Base-by-base conservation (phyloP, 1,284 basidiomycete species). In the Ceratorhiza oryzae-sativae region DNA sequence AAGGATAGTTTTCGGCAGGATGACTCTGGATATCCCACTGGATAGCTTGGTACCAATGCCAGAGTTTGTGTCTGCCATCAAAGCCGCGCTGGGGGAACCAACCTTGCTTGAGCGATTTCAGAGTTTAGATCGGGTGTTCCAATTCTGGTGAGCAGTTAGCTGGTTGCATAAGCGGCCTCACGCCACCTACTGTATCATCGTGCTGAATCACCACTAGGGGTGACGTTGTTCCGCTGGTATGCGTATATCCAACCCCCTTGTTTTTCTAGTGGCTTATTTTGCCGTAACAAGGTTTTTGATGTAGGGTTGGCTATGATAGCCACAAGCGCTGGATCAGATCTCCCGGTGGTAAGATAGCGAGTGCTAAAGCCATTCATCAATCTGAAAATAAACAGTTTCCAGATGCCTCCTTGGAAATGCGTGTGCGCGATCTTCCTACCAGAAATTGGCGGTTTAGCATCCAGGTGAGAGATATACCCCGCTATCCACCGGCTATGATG, bases 211-310 rank as follows among this genome's bases (percentile, higher is more conserved):
- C 15, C 27, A 42, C 15, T 10, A 68, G 65, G 65, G 65, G 65
- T 9, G 65, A 68, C 25, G 65, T 68, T 8, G 15, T 68, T 27
- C 51, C 65, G 20, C 36, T 68, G 39, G 65, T 68, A 34, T 4
- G 46, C 41, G 42, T 12, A n/a, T 3, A 9, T 20, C 12, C 32
- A 32, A 45, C 25, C 1, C 4, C 23, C 15, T 12, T 34, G 18
- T 1, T 46, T 15, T 12, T 4, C 34, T 10, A n/a, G 8, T 18
- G 45, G n/a, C n/a, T n/a, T n/a, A n/a, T n/a, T 25, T 4, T 3
- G 15, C 41, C 27, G n/a, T 56, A 20, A 23, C 1, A 23, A 68
- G 65, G 65, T 13, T 30, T 30, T 68, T 15, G 65, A 68, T 20
- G 9, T 56, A 1, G 65, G 65, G 6, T 27, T 12, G 13, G 53